A percentile compares a stretch with the other conserved stretches of the same genome.
Conservation (phyloP, 164 flowering plant genomes). For the Brasenia schreberi region DNA sequence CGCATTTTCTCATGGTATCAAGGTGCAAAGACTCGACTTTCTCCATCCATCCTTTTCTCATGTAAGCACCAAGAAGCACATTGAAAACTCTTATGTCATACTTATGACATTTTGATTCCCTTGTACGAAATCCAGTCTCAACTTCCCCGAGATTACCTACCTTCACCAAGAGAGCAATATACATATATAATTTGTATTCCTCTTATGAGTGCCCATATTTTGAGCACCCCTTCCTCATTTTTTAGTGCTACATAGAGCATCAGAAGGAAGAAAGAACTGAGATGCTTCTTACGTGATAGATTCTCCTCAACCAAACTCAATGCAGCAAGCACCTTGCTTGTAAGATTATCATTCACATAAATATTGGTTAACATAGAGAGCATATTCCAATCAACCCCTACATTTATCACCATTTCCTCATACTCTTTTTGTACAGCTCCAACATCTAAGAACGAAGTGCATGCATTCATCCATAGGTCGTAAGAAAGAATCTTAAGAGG, state of each 20-base stretch:
- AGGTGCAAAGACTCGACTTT: constrained; percentile 43
- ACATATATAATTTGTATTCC: constrained; percentile 40
- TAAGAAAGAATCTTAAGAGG: constrained; percentile 40
- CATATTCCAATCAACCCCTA: constrained; percentile 47
- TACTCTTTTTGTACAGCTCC: constrained; percentile 25
- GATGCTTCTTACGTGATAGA: constrained; percentile 22
- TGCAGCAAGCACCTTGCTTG: constrained; percentile 25
- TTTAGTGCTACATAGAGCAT: constrained; percentile 33
- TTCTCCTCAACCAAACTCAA: constrained; percentile 34
- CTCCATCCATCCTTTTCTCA: constrained; percentile 29
- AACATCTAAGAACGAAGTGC: constrained; percentile 20
- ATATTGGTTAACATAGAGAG: constrained; percentile 32
- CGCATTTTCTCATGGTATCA: constrained; percentile 37
- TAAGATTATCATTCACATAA: constrained; percentile 21
- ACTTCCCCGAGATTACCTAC: constrained; percentile 37
- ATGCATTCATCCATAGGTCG: constrained; percentile 53
- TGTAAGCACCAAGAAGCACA: constrained; percentile 48
- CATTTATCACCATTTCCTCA: constrained; percentile 29
- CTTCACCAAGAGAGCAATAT: constrained; percentile 41
- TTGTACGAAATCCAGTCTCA: constrained; percentile 27
- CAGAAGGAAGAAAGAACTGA: too few species aligned
- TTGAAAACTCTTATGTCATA: constrained; percentile 53
- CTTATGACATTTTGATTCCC: constrained; percentile 34
- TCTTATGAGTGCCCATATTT: constrained; percentile 48
- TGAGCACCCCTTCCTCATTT: constrained; percentile 31